Percentiles rank a stretch among this genome's conserved stretches.
Evolutionary conservation across 2,329 filamentous ascomycete genomes (phyloP).

Genomic region (Alternaria brassicicola): DNA sequence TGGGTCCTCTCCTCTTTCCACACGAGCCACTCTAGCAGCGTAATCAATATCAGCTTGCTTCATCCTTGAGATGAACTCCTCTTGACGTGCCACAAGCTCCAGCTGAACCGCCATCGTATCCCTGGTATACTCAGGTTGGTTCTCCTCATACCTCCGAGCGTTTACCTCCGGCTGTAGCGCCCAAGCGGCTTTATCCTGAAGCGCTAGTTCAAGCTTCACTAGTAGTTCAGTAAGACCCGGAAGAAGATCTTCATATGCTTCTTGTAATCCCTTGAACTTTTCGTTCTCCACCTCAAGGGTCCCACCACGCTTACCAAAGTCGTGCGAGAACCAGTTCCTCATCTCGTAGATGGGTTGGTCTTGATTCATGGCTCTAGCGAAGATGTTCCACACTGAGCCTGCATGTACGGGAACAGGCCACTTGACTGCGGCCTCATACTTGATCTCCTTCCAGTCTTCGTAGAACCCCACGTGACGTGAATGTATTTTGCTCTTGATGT

Average conservation of each 20-base stretch:
- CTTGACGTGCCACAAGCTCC: background rate
- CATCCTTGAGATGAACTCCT: background rate
- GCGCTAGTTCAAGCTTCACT: background rate
- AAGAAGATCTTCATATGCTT: background rate
- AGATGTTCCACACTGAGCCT: background rate
- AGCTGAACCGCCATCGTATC: background rate
- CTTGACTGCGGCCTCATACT: background rate
- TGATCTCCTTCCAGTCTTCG: conserved; percentile 2
- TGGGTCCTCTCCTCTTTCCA: background rate
- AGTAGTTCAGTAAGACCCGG: background rate
- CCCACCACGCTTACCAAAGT: background rate
- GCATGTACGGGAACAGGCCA: background rate
- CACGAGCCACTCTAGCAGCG: background rate
- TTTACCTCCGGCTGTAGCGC: background rate
- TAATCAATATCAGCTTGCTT: background rate
- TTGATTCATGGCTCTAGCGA: background rate
- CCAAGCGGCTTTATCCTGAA: background rate
- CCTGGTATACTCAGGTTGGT: background rate
- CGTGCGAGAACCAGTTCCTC: conserved; percentile 5
- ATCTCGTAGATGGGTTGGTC: background rate
- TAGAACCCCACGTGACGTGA: background rate
- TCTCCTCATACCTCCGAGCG: background rate
- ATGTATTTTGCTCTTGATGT: background rate
- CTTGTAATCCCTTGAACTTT: background rate
- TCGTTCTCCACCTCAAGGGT: background rate